phyloP scores from a whole-genome alignment of 2,329 filamentous ascomycete species.

The Aspergillus jensenii region DNA sequence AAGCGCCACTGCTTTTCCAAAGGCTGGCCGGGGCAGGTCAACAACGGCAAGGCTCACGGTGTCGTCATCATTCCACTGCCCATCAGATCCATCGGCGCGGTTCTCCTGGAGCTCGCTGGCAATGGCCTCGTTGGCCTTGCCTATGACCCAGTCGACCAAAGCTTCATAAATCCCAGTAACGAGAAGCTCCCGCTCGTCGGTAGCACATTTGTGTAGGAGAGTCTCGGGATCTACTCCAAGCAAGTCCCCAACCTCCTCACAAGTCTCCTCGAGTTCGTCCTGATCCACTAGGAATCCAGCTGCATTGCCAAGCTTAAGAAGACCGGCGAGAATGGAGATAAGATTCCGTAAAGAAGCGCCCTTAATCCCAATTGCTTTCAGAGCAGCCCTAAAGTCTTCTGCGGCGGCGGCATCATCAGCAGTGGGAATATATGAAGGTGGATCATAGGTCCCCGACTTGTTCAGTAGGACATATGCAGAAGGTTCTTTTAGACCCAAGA shows the following conservation, averaged over 20 bases:
- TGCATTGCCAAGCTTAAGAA: conserved; percentile 90
- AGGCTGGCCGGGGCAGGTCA: conserved; percentile 74
- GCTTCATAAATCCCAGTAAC: conserved; percentile 90
- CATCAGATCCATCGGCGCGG: conserved; percentile 56
- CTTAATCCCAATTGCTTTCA: conserved; percentile 93
- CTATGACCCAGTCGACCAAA: conserved; percentile 90
- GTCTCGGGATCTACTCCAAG: conserved; percentile 85
- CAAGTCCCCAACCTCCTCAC: conserved; percentile 84
- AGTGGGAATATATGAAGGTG: conserved; percentile 85
- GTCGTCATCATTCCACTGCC: conserved; percentile 69
- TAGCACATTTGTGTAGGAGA: conserved; percentile 74
- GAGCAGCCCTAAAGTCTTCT: conserved; percentile 82
- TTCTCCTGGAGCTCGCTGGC: conserved; percentile 68
- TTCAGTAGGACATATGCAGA: conserved; percentile 77
- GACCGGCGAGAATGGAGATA: conserved; percentile 78
- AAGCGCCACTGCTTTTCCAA: conserved; percentile 87
- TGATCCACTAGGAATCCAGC: conserved; percentile 81
- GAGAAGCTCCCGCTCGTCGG: conserved; percentile 77
- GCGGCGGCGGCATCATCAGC: conserved; percentile 90
- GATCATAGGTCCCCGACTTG: conserved; percentile 79
- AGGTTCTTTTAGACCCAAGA: conserved; percentile 74
- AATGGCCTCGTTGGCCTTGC: conserved; percentile 84
- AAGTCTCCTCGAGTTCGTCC: conserved; percentile 79
- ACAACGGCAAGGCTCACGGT: conserved; percentile 87
- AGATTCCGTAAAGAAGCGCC: conserved; percentile 78